A percentile compares a stretch with the other conserved stretches of the same genome.
phyloP scores from a whole-genome alignment of 805 yeast species.

The Wickerhamomyces canadensis region DNA sequence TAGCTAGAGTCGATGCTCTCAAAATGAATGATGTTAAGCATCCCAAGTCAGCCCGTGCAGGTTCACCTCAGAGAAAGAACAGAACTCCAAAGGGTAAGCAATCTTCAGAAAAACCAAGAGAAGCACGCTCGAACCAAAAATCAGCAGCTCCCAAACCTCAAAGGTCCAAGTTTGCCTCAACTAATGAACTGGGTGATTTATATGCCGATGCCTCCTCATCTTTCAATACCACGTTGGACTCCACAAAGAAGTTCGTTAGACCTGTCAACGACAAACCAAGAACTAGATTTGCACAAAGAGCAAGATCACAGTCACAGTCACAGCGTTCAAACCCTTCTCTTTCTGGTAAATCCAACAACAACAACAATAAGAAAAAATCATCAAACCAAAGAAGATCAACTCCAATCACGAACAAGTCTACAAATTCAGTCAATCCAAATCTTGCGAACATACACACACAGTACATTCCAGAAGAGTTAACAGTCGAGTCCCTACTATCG shows the following conservation, averaged over 20 bases:
- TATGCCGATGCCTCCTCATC: not conserved
- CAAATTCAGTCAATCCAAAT: constrained; percentile 13
- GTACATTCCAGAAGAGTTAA: constrained; percentile 16
- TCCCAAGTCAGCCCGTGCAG: not conserved
- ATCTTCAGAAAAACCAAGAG: not conserved
- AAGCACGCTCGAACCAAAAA: not conserved
- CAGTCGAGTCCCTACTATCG: constrained; percentile 10
- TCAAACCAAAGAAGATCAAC: not conserved
- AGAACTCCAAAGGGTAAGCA: not conserved
- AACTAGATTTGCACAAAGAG: not conserved
- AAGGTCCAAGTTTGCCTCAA: not conserved
- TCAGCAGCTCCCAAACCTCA: not conserved
- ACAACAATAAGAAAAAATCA: too few relatives aligned
- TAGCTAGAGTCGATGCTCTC: constrained; percentile 1
- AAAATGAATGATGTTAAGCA: not conserved
- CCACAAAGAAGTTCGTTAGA: too few relatives aligned
- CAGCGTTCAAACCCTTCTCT: not conserved
- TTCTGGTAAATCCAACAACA: too few relatives aligned
- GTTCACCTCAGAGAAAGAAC: too few relatives aligned
- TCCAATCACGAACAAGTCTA: constrained; percentile 1
- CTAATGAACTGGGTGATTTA: not conserved
- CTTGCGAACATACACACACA: constrained; percentile 10
- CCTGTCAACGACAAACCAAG: not conserved
- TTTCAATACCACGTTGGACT: not conserved
- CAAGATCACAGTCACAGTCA: not conserved